Evolutionary conservation across 2,329 filamentous ascomycete genomes (phyloP).

Genomic region (Trichoderma atroviride): DNA sequence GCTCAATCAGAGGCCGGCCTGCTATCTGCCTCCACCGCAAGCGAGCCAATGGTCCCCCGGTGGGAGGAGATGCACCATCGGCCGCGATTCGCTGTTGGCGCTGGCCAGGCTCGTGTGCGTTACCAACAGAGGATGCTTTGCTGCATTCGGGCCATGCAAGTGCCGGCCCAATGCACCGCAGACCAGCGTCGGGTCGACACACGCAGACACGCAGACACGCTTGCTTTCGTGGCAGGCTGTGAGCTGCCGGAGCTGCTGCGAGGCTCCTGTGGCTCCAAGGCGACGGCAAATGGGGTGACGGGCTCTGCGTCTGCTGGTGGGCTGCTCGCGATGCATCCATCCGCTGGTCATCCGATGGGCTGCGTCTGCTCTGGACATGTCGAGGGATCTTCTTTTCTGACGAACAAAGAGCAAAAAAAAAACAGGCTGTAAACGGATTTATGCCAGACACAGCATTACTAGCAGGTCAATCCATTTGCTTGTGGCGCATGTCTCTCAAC

Average conservation of each 20-base stretch:
- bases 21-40: constrained; percentile 20
- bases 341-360: constrained; percentile 27
- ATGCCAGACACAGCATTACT: constrained; percentile 25
- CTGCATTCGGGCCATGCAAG: constrained; percentile 27
- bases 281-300: constrained; percentile 24
- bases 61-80: background rate
- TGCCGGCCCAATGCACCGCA: constrained; percentile 28
- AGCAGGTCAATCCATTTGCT: background rate
- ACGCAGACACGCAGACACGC: constrained; percentile 27
- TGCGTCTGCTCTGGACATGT: background rate
- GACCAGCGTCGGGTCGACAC: constrained; percentile 30
- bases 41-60: constrained; percentile 15
- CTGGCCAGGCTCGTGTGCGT: background rate
- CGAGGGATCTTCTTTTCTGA: background rate
- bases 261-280: constrained; percentile 12
- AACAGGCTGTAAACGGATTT: constrained; percentile 5
- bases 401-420: background rate
- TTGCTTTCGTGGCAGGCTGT: constrained; percentile 45
- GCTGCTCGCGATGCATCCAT: constrained; percentile 23
- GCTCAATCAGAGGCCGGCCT: constrained; percentile 18
- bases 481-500: constrained; percentile 6
- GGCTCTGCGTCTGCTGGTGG: constrained; percentile 19
- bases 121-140: constrained; percentile 20
- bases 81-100: constrained; percentile 6
- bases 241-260: constrained; percentile 30